These are phyloP conservation scores for Favolaschia claudopus DNA, from an alignment of 768 basidiomycete genomes.

Conservation along the genomic window DNA sequence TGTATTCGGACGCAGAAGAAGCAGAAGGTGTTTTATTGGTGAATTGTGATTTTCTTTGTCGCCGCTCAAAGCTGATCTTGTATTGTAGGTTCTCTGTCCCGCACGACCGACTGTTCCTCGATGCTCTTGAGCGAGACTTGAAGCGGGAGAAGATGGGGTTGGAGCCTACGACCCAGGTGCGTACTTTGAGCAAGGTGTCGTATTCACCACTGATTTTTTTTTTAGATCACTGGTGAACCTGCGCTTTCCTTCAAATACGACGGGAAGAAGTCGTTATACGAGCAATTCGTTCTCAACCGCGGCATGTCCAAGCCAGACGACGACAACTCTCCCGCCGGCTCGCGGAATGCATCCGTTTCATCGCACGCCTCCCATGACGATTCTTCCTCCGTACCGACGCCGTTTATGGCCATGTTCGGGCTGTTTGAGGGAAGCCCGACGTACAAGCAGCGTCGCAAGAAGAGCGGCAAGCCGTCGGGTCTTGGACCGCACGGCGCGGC, in stretches of 20 bases:
- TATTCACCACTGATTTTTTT: no score
- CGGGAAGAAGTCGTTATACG: constrained; percentile 83
- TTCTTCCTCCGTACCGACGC: no score
- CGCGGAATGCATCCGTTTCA: constrained; percentile 24
- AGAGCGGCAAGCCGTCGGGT: constrained; percentile 52
- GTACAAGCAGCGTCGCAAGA: constrained; percentile 91
- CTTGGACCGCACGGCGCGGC: constrained; percentile 35
- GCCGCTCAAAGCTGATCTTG: no score
- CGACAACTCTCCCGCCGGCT: constrained; percentile 20
- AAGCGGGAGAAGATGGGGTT: constrained; percentile 93
- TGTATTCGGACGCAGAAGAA: constrained; percentile 99
- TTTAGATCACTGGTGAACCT: constrained; percentile 70
- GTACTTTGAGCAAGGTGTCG: no score
- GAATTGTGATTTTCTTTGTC: constrained; percentile 43
- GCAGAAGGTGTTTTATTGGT: constrained; percentile 99
- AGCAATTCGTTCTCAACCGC: constrained; percentile 71
- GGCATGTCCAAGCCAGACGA: neutral
- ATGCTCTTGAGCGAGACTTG: constrained; percentile 94
- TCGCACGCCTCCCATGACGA: constrained; percentile 15
- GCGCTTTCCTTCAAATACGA: constrained; percentile 91
- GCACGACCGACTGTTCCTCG: constrained; percentile 95
- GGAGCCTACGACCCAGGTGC: constrained; percentile 78
- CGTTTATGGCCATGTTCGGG: constrained; percentile 73
- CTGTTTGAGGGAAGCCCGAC: constrained; percentile 84
- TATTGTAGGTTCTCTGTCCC: constrained; percentile 97